Evolutionary conservation across 2,329 filamentous ascomycete species (phyloP).

Genomic region (Colletotrichum ledebouriae): DNA sequence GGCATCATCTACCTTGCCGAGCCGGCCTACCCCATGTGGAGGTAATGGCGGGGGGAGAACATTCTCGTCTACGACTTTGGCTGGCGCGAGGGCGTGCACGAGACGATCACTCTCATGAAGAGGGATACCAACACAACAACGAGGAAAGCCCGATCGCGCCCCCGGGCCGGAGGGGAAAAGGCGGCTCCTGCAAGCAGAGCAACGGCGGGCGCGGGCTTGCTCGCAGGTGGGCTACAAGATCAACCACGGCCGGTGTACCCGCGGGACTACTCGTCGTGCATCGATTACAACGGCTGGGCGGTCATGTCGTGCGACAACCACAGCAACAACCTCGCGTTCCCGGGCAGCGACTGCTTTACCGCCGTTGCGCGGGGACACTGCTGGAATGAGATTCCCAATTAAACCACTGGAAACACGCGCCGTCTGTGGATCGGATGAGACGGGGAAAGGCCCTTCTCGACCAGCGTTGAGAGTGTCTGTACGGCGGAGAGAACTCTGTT

Average conservation of each 20-base stretch:
- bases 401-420: too few relatives aligned
- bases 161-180: slow-evolving; percentile 13
- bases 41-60: slow-evolving; percentile 28
- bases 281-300: slow-evolving; percentile 27
- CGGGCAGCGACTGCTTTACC: slow-evolving; percentile 15
- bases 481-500: slow-evolving; percentile 5
- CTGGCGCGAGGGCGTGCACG: slow-evolving; percentile 32
- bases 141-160: background rate
- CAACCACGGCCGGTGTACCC: slow-evolving; percentile 30
- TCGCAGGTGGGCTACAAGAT: slow-evolving; percentile 28
- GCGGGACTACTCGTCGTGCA: slow-evolving; percentile 26
- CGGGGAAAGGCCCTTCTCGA: too few relatives aligned
- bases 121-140: background rate
- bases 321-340: slow-evolving; percentile 20
- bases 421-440: too few relatives aligned
- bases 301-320: slow-evolving; percentile 27
- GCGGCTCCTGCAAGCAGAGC: slow-evolving; percentile 34
- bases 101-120: slow-evolving; percentile 30
- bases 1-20: slow-evolving; percentile 41
- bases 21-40: slow-evolving; percentile 21
- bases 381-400: slow-evolving; percentile 30
- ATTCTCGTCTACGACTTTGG: slow-evolving; percentile 42
- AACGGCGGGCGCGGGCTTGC: slow-evolving; percentile 27
- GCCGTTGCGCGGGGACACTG: slow-evolving; percentile 35
- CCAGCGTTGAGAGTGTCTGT: too few relatives aligned